Base-by-base conservation (phyloP, 2,329 filamentous ascomycete genomes). In the Colletotrichum trifolii region DNA sequence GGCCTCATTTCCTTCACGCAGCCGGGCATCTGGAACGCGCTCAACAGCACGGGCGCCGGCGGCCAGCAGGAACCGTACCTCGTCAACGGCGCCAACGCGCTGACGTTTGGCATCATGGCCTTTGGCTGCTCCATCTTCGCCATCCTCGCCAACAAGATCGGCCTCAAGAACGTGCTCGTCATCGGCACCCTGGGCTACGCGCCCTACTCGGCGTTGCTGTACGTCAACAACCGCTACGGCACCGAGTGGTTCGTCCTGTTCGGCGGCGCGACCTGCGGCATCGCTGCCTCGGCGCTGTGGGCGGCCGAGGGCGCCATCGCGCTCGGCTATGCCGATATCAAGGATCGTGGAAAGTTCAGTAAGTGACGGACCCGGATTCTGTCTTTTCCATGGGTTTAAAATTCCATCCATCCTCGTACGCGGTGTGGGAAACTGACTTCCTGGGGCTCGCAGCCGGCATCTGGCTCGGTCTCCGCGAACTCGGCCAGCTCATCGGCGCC, bases 1-100 rank as follows among this genome's bases (percentile, higher is more conserved):
- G 81, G 81, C 17, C 66, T 78, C 50, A 78, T 77, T 17, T 77
- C 76, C 4, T 83, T 83, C 69, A 80, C 79, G 1, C 79, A 81
- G 45, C 80, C 80, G 0, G 81, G 80, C 2, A 81, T 83, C 25
- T 83, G 81, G 80, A 82, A 79, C 60, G 81, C 81, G 4, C 71
- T 83, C 13, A 81, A 82, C 67, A 75, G 75, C 54, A 73, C 72
- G 0, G 90, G 90, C 8, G 91, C 89, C 1, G 91, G 90, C 50
- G 91, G 91, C 4, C 82, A 86, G 39, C 82, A 88, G 69, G 82
- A 83, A 13, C 90, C 90, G 0, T 84, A 88, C 70, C 81, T 93
- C 1, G 87, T 93, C 52, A 92, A 91, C 69, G 83, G 87, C 0
- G 88, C 88, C 11, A 93, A 93, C 69, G 87, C 90, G 0, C 75